Evolutionary conservation across 768 basidiomycete species (phyloP), one percentile per base, ranked within the genome.

Genomic region (Panaeolus cyanescens): DNA sequence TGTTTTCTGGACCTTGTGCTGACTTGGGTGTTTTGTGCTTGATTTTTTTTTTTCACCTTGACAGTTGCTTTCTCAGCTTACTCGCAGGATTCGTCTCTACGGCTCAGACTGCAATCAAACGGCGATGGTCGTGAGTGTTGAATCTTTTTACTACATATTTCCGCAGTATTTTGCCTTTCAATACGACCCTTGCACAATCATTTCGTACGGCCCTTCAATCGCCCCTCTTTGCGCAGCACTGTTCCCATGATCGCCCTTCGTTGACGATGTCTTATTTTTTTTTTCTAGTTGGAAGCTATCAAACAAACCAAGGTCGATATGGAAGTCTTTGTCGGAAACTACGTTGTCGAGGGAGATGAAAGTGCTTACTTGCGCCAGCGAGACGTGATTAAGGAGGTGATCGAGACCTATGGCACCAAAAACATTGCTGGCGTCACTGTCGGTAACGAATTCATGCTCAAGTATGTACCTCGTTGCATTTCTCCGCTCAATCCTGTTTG

Each of bases 391-490:
- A 77, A 86, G 65, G 73, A 80, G 2, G 95, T 90, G 3, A 75
- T 98, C 59, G 73, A 88, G 71, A 88, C 83, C 2, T 98, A 90
- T 71, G 95, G 96, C 37, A 80, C 84, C 1, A 84, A 85, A 60
- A 75, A 95, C 67, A 83, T 99, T 62, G 78, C 76, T 0, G 96
- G 96, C 15, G 68, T 97, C 30, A 95, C 90, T 9, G 95, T 97
- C 42, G 95, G 96, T 19, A 96, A 97, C 70, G 95, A 96, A 75
- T 93, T 86, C 70, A 92, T 94, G 74, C 84, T 95, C 63, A 86
- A 94, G 87, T 89, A 61, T 30, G 82, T 76, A 4, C 45, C 56
- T 34, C 10, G 17, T 10, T 12, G 33, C 45, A 25, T 22, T 42
- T 20, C 40, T 42, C 20, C 40, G 13, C 12, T 42, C 20, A 7